Percentiles rank a stretch among this genome's conserved stretches.
Conservation (phyloP, 352 stramenopile genomes). For the Globisporangium uncinulatum region DNA sequence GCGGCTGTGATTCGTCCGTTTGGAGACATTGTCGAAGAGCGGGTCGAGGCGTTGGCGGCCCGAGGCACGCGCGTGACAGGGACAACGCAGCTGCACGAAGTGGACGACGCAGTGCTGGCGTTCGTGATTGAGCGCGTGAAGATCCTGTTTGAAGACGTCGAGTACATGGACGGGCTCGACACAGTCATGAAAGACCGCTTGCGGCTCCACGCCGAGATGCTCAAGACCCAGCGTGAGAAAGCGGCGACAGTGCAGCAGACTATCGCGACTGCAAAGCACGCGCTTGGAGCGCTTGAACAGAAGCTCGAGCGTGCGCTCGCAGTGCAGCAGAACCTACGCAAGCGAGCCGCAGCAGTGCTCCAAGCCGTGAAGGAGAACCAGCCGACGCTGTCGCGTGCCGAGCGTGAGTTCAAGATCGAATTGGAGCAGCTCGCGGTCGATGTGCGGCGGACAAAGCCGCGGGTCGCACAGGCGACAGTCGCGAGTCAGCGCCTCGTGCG, state of each 20-base stretch:
- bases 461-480: constrained; percentile 65
- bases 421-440: constrained; percentile 57
- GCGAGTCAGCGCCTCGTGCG: constrained; percentile 53
- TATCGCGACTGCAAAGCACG: constrained; percentile 22
- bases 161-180: constrained; percentile 69
- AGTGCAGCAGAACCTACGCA: constrained; percentile 67
- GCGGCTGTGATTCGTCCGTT: constrained; percentile 37
- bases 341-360: constrained; percentile 66
- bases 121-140: constrained; percentile 69
- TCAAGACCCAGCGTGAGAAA: constrained; percentile 42
- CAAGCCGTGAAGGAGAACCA: constrained; percentile 84
- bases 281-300: constrained; percentile 35
- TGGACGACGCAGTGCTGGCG: constrained; percentile 61
- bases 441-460: constrained; percentile 64
- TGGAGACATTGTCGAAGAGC: constrained; percentile 56
- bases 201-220: constrained; percentile 53
- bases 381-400: constrained; percentile 60
- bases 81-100: constrained; percentile 51
- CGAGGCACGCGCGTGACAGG: constrained; percentile 62
- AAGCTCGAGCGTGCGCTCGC: constrained; percentile 60
- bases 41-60: constrained; percentile 41
- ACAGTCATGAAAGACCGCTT: constrained; percentile 57
- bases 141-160: constrained; percentile 48
- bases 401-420: constrained; percentile 67
- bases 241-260: constrained; percentile 32